A percentile compares a stretch with the other conserved stretches of the same genome.
Evolutionary conservation across 139 green algal species (phyloP).

Genomic region (Zygnema circumcarinatum): DNA sequence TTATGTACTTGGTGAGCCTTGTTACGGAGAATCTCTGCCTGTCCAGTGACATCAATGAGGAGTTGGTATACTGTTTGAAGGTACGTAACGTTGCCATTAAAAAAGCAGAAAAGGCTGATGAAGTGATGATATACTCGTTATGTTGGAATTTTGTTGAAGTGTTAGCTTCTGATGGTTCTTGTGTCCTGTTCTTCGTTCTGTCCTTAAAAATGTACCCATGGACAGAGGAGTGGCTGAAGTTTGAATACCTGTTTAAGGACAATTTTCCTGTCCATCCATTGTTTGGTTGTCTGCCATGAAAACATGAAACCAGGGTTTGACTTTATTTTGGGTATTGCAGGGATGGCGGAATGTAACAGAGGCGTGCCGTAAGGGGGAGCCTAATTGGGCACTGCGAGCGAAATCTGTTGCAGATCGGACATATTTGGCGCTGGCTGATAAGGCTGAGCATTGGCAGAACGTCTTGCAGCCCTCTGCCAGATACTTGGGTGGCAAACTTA

Average conservation of each 20-base stretch:
- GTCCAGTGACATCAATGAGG: constrained; percentile 88
- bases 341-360: constrained; percentile 40
- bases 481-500: constrained; percentile 67
- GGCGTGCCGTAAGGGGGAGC: constrained; percentile 18
- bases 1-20: constrained; percentile 83
- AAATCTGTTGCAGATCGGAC: constrained; percentile 76
- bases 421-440: constrained; percentile 66
- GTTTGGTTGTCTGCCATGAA: background rate
- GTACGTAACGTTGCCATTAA: constrained; percentile 57
- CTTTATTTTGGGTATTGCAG: no score
- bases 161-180: background rate
- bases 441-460: constrained; percentile 34
- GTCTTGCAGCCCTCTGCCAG: constrained; percentile 65
- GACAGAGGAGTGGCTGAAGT: no score
- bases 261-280: background rate
- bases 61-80: constrained; percentile 96
- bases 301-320: no score
- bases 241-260: no score
- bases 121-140: constrained; percentile 17
- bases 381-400: constrained; percentile 62
- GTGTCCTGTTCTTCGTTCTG: no score
- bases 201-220: no score
- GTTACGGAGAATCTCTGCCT: constrained; percentile 97
- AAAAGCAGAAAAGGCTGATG: constrained; percentile 40
- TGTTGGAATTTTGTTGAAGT: constrained; percentile 23